Evolutionary conservation across 768 basidiomycete genomes (phyloP), one percentile per base, ranked within the genome.

Genomic region (Tricholoma saponaceum): DNA sequence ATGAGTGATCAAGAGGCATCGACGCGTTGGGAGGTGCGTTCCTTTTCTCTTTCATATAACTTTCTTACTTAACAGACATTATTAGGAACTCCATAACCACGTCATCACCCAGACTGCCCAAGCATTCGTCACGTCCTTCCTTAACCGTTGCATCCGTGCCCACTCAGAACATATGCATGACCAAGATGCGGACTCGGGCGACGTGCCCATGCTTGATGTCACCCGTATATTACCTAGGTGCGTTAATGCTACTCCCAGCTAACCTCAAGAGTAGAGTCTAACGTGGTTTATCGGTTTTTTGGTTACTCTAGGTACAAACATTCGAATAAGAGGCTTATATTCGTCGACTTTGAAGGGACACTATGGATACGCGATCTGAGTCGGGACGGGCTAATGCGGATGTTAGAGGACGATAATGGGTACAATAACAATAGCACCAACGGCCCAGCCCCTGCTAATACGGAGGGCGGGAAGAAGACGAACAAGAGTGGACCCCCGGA

Each of bases 91-190:
- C 0, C 90, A 94, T 69, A 84, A 82, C 59, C 92, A 95, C 61
- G 92, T 95, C 52, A 84, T 84, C 12, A 89, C 89, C 0, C 93
- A 95, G 67, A 92, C 89, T 0, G 91, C 92, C 0, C 92, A 95
- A 64, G 79, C 87, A 0, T 95, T 93, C 69, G 86, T 87, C 41
- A 89, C 79, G 3, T 81, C 84, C 4, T 93, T 93, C 83, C 81
- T 93, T 60, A 86, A 81, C 5, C 82, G 91, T 14, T 85, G 83
- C 63, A 66, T 91, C 25, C 86, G 90, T 49, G 84, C 87, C 30
- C 80, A 90, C 66, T 81, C 83, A 9, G 89, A 92, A 59, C 89
- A 90, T 60, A 73, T 75, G 20, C 73, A 73, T 57, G 67, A 67
- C 47, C 75, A 76, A 57, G 69, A 69, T 22, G 57, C 68, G 30